Evolutionary conservation across 495 filamentous ascomycete genomes (phyloP).

Genomic region (Immersiella caudata): DNA sequence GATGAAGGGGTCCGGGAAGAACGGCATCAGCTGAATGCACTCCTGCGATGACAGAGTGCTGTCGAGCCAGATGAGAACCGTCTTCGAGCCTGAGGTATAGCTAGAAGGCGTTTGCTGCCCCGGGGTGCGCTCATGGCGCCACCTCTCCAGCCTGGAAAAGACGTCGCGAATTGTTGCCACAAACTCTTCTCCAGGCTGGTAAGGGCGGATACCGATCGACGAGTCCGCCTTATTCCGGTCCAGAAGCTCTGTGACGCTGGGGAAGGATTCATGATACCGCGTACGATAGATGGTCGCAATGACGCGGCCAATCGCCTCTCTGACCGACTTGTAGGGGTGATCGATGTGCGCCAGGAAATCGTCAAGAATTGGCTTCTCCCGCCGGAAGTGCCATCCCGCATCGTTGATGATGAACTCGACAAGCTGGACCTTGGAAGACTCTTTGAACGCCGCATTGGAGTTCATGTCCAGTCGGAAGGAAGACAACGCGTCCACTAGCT

Average conservation of each 20-base stretch:
- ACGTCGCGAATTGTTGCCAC: conserved; percentile 69
- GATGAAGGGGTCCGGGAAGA: conserved; percentile 88
- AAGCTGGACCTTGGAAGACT: conserved; percentile 93
- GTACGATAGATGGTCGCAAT: conserved; percentile 86
- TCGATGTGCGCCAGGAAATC: conserved; percentile 91
- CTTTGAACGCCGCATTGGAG: conserved; percentile 98
- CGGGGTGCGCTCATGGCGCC: conserved; percentile 80
- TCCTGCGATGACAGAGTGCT: conserved; percentile 87
- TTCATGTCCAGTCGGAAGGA: conserved; percentile 89
- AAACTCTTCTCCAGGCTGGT: conserved; percentile 76
- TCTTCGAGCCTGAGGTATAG: conserved; percentile 96
- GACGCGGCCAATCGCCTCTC: conserved; percentile 90
- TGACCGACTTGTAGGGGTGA: conserved; percentile 96
- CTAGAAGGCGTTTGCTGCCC: conserved; percentile 91
- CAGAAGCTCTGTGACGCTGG: conserved; percentile 71
- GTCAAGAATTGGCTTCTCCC: conserved; percentile 83
- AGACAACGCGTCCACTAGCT: conserved; percentile 80
- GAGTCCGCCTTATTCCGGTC: conserved; percentile 75
- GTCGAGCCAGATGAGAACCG: conserved; percentile 93
- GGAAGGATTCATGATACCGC: conserved; percentile 89
- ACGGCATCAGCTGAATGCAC: conserved; percentile 85
- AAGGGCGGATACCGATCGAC: conserved; percentile 83
- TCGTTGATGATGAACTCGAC: conserved; percentile 86
- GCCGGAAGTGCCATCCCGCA: conserved; percentile 93
- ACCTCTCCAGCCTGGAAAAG: conserved; percentile 80